Evolutionary conservation across 176 grass and related monocot genomes (phyloP).

Genomic region (Hyparrhenia diplandra): DNA sequence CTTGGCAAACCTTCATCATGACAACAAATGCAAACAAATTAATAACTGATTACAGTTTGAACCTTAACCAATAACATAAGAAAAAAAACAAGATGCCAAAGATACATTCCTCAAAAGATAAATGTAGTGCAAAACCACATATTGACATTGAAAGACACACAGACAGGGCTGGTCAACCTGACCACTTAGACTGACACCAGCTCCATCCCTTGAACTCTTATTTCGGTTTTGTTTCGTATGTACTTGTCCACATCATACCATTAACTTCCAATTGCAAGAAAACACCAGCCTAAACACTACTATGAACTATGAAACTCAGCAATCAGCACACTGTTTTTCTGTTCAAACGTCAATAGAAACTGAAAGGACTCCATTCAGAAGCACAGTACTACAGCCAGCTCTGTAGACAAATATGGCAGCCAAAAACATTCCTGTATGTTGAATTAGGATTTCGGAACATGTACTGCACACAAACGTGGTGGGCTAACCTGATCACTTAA

Average conservation of each 20-base stretch:
- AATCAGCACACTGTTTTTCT: background rate
- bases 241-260: background rate
- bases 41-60: background rate
- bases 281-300: background rate
- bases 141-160: background rate
- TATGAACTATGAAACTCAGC: background rate
- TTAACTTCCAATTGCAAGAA: background rate
- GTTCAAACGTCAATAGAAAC: background rate
- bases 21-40: constrained; percentile 3
- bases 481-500: background rate
- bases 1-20: constrained; percentile 36
- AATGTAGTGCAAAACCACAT: background rate
- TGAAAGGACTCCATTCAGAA: background rate
- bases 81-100: background rate
- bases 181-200: background rate
- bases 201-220: background rate
- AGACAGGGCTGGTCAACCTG: background rate
- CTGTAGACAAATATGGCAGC: background rate
- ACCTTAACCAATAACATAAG: background rate
- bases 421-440: background rate
- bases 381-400: background rate
- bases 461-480: background rate
- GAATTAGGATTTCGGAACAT: background rate
- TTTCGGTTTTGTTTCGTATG: background rate
- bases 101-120: background rate